Evolutionary conservation across 176 grass and related monocot species (phyloP).

Genomic region (Bromus sterilis): DNA sequence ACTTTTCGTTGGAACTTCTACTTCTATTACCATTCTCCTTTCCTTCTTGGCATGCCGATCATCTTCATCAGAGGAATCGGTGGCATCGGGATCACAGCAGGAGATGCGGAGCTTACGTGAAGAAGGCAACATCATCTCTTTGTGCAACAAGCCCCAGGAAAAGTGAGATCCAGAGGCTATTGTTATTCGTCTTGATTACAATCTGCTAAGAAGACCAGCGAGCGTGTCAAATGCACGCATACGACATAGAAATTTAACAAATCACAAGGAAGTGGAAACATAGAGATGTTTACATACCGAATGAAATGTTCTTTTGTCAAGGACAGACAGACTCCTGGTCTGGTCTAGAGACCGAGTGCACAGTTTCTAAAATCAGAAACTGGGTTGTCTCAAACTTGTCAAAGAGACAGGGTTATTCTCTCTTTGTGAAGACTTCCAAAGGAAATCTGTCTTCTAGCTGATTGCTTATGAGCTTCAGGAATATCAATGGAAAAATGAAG

Average conservation of each 20-base stretch:
- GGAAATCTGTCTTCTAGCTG: background rate
- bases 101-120: conserved; percentile 31
- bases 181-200: background rate
- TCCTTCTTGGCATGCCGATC: conserved; percentile 3
- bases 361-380: background rate
- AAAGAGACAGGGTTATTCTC: background rate
- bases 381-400: conserved; percentile 5
- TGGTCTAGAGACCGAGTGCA: background rate
- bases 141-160: background rate
- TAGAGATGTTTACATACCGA: conserved; percentile 14
- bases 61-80: conserved; percentile 39
- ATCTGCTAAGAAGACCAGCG: background rate
- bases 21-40: conserved; percentile 31
- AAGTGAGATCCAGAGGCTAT: background rate
- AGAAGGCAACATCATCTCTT: conserved; percentile 7
- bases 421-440: background rate
- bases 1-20: background rate
- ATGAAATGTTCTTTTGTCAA: background rate
- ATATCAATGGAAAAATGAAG: background rate
- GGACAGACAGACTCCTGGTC: background rate
- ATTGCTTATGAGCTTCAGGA: background rate
- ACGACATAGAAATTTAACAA: background rate
- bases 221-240: background rate
- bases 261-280: background rate
- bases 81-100: conserved; percentile 47